Conservation (phyloP, 768 basidiomycete species). For the Leucosporidium yakuticum region DNA sequence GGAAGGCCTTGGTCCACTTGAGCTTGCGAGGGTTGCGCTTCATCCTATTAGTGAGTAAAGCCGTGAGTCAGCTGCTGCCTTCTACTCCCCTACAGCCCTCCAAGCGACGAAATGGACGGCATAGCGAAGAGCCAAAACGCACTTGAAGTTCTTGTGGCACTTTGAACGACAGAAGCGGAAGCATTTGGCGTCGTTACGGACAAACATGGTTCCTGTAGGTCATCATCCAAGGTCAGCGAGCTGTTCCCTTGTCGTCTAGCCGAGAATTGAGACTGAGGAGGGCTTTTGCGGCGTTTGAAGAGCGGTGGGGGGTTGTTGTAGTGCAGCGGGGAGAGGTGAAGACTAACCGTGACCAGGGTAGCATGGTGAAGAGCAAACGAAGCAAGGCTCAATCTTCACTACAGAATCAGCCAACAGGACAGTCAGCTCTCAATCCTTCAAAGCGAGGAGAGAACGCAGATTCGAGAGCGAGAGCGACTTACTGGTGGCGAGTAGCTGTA, state of each 20-base stretch:
- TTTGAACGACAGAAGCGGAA: conserved; percentile 98
- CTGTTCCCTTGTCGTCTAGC: conserved; percentile 6
- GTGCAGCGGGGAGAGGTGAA: not conserved
- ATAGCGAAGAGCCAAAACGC: conserved; percentile 35
- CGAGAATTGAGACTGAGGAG: no score
- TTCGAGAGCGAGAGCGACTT: no score
- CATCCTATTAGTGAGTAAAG: conserved; percentile 58
- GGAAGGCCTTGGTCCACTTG: conserved; percentile 98
- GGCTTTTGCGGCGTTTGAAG: not conserved
- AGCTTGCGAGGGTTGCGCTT: conserved; percentile 99
- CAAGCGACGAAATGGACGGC: no score
- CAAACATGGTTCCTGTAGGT: conserved; percentile 75
- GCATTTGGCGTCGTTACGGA: conserved; percentile 94
- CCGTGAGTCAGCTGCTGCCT: no score
- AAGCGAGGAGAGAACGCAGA: no score
- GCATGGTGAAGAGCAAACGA: conserved; percentile 93
- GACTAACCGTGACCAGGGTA: conserved; percentile 87
- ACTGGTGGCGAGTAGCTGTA: no score
- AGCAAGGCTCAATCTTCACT: conserved; percentile 47
- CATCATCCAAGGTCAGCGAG: not conserved
- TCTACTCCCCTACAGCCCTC: no score
- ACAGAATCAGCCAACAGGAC: no score
- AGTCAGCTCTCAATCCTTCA: no score
- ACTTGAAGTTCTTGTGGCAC: conserved; percentile 99
- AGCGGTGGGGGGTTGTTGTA: not conserved